Percentiles rank a stretch among this genome's conserved stretches.
Evolutionary conservation across 768 basidiomycete genomes (phyloP).

Genomic region (Piloderma croceum): DNA sequence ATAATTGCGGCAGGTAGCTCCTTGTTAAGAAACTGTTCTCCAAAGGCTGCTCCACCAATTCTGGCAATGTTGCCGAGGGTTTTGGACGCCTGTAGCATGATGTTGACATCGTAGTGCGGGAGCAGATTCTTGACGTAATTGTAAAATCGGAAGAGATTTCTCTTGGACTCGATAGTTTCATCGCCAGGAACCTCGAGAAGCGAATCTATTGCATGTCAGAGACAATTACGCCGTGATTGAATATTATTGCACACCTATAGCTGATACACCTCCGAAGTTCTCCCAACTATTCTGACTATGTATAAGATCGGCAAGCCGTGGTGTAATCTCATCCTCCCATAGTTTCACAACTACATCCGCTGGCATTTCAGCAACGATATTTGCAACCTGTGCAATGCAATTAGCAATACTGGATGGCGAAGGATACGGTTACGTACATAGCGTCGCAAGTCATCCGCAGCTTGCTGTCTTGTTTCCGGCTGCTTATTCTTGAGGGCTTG

Average conservation of each 20-base stretch:
- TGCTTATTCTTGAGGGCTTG: constrained; percentile 58
- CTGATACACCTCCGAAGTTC: constrained; percentile 80
- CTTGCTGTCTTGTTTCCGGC: constrained; percentile 57
- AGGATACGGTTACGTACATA: constrained; percentile 47
- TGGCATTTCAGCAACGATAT: constrained; percentile 72
- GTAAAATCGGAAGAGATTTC: constrained; percentile 80
- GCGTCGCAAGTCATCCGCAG: constrained; percentile 67
- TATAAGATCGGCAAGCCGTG: constrained; percentile 73
- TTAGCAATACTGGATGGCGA: constrained; percentile 3
- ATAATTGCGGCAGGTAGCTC: constrained; percentile 84
- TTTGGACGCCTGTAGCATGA: constrained; percentile 94
- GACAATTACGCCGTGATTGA: not conserved
- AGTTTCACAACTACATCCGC: constrained; percentile 75
- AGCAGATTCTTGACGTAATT: constrained; percentile 92
- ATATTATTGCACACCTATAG: constrained; percentile 59
- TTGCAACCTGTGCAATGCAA: constrained; percentile 50
- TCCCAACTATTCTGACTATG: constrained; percentile 76
- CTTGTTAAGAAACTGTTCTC: constrained; percentile 84
- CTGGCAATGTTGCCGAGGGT: constrained; percentile 83
- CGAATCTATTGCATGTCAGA: constrained; percentile 45
- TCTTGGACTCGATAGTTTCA: constrained; percentile 75
- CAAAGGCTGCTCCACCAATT: constrained; percentile 77
- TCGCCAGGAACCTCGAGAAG: constrained; percentile 73
- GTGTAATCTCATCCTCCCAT: constrained; percentile 83
- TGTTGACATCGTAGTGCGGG: constrained; percentile 83